Evolutionary conservation across 345 rosid species (phyloP).

Genomic region (Moricandia moricandioides): DNA sequence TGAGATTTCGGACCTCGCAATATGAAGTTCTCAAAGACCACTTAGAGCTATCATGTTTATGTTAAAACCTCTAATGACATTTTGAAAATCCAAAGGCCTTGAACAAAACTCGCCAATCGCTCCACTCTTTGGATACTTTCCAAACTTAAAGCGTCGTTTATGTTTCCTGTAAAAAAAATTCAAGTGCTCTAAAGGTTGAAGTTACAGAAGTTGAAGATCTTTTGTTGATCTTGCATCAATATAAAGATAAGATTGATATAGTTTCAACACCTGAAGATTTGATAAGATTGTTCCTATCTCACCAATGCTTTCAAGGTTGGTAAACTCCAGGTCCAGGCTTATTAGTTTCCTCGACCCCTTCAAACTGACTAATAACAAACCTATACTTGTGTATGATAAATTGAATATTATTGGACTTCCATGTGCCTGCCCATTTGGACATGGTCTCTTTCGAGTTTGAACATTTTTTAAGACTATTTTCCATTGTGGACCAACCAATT

Average conservation of each 20-base stretch:
- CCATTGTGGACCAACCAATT: no score
- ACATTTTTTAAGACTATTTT: no score
- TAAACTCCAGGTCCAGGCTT: background rate
- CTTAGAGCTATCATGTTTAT: background rate
- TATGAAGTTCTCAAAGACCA: background rate
- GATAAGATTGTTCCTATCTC: background rate
- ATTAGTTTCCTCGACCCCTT: no score
- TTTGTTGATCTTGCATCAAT: background rate
- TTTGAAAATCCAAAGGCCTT: background rate
- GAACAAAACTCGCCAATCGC: background rate
- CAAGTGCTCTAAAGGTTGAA: background rate
- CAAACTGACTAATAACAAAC: no score
- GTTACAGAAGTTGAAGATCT: background rate
- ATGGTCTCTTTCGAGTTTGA: no score
- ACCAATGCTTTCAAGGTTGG: background rate
- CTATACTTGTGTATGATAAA: no score
- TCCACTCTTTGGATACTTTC: background rate
- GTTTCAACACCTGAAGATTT: background rate
- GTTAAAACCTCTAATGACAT: background rate
- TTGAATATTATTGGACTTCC: no score
- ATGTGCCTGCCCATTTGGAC: no score
- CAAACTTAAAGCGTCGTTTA: background rate
- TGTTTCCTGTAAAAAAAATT: background rate
- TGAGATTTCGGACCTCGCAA: background rate
- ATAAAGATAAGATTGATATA: background rate